phyloP scores from a whole-genome alignment of 345 rosid species.

The Eucalyptus albens region DNA sequence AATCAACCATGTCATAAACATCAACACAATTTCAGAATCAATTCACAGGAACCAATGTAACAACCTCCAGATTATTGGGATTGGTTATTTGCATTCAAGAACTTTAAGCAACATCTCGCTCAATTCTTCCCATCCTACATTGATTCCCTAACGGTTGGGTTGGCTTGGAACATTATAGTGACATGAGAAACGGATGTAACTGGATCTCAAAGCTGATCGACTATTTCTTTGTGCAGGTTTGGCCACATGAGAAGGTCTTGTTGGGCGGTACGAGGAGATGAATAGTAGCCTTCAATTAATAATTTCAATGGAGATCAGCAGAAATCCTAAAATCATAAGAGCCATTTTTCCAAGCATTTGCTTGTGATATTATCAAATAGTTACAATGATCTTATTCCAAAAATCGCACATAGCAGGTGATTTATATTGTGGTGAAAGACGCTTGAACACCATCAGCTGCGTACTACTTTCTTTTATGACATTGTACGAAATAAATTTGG shows the following conservation, averaged over 20 bases:
- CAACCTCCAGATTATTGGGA: too few species aligned
- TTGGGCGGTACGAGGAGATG: background rate
- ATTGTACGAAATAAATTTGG: background rate
- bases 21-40: too few species aligned
- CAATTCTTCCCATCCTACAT: too few species aligned
- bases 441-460: background rate
- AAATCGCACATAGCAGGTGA: background rate
- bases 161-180: background rate
- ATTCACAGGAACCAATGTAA: too few species aligned
- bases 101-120: too few species aligned
- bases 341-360: background rate
- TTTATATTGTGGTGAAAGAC: background rate
- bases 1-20: too few species aligned
- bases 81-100: too few species aligned
- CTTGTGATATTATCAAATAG: background rate
- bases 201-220: background rate
- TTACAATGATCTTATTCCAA: background rate
- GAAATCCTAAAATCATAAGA: background rate
- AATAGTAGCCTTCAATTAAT: background rate
- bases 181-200: background rate
- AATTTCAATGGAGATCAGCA: background rate
- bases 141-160: background rate
- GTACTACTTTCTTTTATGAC: background rate
- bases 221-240: background rate
- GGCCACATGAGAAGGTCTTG: background rate